Conservation (phyloP, 163 green algal species). For the Coccomyxa subellipsoidea region DNA sequence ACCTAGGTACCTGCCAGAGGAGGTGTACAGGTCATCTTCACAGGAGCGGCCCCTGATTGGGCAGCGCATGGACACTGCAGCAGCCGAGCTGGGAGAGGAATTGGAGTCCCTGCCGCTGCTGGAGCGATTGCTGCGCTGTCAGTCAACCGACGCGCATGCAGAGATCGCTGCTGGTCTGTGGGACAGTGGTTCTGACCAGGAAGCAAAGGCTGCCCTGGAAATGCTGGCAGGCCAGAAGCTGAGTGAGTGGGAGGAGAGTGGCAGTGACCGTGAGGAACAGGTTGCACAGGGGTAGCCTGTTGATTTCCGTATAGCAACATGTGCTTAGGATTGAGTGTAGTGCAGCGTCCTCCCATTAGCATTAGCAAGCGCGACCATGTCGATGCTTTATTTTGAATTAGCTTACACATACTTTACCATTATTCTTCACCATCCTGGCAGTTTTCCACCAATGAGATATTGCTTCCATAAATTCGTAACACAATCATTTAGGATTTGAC, state of each 20-base stretch:
- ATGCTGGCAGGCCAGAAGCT: background rate
- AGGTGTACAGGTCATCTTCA: conserved; percentile 38
- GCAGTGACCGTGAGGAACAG: background rate
- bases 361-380: too few relatives aligned
- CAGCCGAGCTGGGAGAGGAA: conserved; percentile 46
- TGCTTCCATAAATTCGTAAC: too few relatives aligned
- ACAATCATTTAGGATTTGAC: too few relatives aligned
- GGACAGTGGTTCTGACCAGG: conserved; percentile 14
- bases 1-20: conserved; percentile 61
- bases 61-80: conserved; percentile 50
- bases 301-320: too few relatives aligned
- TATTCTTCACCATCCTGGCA: too few relatives aligned
- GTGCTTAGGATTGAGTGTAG: too few relatives aligned
- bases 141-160: conserved; percentile 42
- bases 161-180: conserved; percentile 23
- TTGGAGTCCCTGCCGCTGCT: conserved; percentile 51
- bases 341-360: too few relatives aligned
- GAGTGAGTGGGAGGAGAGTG: background rate
- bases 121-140: conserved; percentile 77
- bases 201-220: background rate
- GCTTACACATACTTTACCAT: too few relatives aligned
- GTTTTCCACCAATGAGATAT: too few relatives aligned
- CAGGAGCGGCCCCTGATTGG: conserved; percentile 61
- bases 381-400: too few relatives aligned
- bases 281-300: background rate